Percentiles rank a stretch among this genome's conserved stretches.
Evolutionary conservation across 169 alveolate species (phyloP).

Genomic region (Babesia caballi): DNA sequence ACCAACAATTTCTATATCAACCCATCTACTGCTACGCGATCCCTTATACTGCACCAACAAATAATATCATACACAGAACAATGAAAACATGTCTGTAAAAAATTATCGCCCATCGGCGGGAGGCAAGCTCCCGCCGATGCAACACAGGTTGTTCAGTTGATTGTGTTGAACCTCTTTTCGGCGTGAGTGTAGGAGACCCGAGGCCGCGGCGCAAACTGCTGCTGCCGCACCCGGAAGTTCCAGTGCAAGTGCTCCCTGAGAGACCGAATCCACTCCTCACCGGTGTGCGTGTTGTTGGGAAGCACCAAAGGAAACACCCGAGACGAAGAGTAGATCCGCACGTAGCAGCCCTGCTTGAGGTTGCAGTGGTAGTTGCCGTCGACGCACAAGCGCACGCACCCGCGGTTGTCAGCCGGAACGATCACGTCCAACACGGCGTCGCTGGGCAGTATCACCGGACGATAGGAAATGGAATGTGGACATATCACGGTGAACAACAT

Average conservation of each 20-base stretch:
- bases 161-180: background rate
- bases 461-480: slow-evolving; percentile 93
- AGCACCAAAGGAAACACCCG: slow-evolving; percentile 57
- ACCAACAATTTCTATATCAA: too few species aligned
- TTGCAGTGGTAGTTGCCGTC: slow-evolving; percentile 63
- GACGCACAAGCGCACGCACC: slow-evolving; percentile 62
- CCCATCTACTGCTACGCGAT: too few species aligned
- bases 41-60: too few species aligned
- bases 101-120: too few species aligned
- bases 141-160: background rate
- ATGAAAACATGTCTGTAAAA: too few species aligned
- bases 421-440: slow-evolving; percentile 54
- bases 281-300: slow-evolving; percentile 57
- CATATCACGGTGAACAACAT: slow-evolving; percentile 91
- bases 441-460: slow-evolving; percentile 90
- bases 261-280: slow-evolving; percentile 58
- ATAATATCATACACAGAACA: too few species aligned
- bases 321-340: slow-evolving; percentile 27
- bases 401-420: slow-evolving; percentile 71
- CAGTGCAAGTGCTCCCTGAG: slow-evolving; percentile 66
- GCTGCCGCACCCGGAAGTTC: slow-evolving; percentile 62
- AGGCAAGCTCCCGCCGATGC: background rate
- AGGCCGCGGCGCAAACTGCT: slow-evolving; percentile 7
- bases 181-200: background rate
- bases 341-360: slow-evolving; percentile 58